Evolutionary conservation across 1,139 yeast species (phyloP).

Genomic region (Lodderomyces theae): DNA sequence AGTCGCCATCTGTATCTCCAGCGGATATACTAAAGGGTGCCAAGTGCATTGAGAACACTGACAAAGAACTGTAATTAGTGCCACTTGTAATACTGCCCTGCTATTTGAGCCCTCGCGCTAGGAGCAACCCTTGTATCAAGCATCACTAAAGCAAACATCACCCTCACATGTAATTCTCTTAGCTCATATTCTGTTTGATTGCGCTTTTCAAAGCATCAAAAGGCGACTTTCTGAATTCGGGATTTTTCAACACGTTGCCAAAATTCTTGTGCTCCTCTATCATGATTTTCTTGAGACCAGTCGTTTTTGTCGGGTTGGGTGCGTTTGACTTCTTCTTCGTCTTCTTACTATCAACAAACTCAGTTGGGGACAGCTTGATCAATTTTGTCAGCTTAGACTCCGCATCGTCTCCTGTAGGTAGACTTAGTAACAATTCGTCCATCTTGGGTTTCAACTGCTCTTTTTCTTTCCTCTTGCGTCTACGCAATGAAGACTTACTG

Average conservation of each 20-base stretch:
- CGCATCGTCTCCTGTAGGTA: conserved; percentile 26
- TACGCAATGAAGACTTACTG: conserved; percentile 62
- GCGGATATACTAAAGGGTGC: too few relatives aligned
- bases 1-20: too few relatives aligned
- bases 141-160: too few relatives aligned
- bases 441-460: conserved; percentile 65
- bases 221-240: conserved; percentile 52
- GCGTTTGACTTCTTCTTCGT: conserved; percentile 37
- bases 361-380: conserved; percentile 4
- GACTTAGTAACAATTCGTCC: conserved; percentile 55
- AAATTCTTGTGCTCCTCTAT: conserved; percentile 55
- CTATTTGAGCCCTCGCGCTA: too few relatives aligned
- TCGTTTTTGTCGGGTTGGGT: conserved; percentile 58
- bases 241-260: conserved; percentile 50
- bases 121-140: too few relatives aligned
- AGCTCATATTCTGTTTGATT: conserved; percentile 18
- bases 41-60: too few relatives aligned
- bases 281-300: conserved; percentile 56
- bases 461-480: conserved; percentile 62
- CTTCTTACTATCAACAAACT: conserved; percentile 20
- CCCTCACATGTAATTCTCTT: too few relatives aligned
- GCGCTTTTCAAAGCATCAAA: conserved; percentile 57
- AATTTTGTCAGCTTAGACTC: conserved; percentile 7
- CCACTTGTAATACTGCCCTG: too few relatives aligned
- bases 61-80: too few relatives aligned